Evolutionary conservation across 1,139 yeast genomes (phyloP).

Genomic region (Yamadazyma diddensiae): DNA sequence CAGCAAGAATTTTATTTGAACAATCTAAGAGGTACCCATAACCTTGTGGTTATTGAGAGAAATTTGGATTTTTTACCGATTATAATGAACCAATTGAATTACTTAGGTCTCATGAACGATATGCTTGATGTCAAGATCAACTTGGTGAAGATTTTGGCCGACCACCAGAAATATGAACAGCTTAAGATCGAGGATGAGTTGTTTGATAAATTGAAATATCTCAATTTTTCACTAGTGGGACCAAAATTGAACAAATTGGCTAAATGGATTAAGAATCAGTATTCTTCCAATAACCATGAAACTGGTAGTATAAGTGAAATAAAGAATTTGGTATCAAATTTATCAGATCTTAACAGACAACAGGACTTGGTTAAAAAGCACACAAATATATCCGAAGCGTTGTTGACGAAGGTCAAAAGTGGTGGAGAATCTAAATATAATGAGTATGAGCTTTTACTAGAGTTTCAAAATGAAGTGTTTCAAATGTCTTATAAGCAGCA

Average conservation of each 20-base stretch:
- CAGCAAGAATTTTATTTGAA: slow-evolving; percentile 38
- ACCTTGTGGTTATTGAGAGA: slow-evolving; percentile 76
- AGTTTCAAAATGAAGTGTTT: slow-evolving; percentile 72
- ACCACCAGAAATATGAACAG: slow-evolving; percentile 22
- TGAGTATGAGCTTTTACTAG: slow-evolving; percentile 54
- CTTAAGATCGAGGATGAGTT: slow-evolving; percentile 25
- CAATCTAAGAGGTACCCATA: slow-evolving; percentile 45
- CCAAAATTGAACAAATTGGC: slow-evolving; percentile 69
- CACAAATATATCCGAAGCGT: slow-evolving; percentile 69
- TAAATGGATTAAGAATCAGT: slow-evolving; percentile 64
- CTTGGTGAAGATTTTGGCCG: slow-evolving; percentile 30
- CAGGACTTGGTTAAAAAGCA: slow-evolving; percentile 74
- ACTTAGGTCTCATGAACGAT: slow-evolving; percentile 81
- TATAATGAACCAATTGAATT: slow-evolving; percentile 72
- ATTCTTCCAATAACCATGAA: slow-evolving; percentile 53
- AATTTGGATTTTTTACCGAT: slow-evolving; percentile 71
- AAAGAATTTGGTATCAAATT: slow-evolving; percentile 65
- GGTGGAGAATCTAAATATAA: slow-evolving; percentile 17
- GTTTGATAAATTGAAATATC: slow-evolving; percentile 50
- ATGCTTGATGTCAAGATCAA: slow-evolving; percentile 53
- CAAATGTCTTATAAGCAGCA: slow-evolving; percentile 56
- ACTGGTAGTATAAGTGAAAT: slow-evolving; percentile 54
- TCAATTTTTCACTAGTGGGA: slow-evolving; percentile 82
- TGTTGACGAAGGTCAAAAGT: slow-evolving; percentile 51
- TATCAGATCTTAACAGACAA: slow-evolving; percentile 63